These are phyloP conservation scores for Paxillus ammoniavirescens DNA, from an alignment of 768 basidiomycete genomes.

Conservation along the genomic window DNA sequence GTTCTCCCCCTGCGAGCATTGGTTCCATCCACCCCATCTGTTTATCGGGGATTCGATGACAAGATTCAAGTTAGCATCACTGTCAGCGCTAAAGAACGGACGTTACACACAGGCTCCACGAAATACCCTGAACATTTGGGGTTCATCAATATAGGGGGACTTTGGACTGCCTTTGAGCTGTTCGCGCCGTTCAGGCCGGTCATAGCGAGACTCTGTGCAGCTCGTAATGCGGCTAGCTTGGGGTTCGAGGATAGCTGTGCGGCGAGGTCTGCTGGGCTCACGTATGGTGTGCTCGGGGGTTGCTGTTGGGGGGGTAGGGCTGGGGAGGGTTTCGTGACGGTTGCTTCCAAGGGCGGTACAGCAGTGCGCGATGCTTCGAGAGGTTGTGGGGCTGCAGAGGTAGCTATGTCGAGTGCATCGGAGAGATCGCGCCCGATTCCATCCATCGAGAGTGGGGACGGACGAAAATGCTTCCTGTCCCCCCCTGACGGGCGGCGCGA, in stretches of 20 bases:
- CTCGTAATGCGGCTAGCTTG: constrained; percentile 48
- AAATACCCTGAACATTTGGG: constrained; percentile 95
- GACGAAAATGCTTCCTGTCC: constrained; percentile 7
- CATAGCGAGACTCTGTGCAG: constrained; percentile 24
- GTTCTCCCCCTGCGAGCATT: constrained; percentile 66
- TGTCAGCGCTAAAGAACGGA: neutral
- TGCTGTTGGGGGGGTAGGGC: constrained; percentile 4
- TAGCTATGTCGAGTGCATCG: constrained; percentile 27
- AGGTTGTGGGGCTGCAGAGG: neutral
- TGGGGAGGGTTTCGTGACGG: constrained; percentile 3
- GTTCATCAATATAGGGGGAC: constrained; percentile 70
- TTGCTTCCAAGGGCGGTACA: neutral
- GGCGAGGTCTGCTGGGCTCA: constrained; percentile 37
- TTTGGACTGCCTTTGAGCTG: constrained; percentile 23
- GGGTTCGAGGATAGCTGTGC: constrained; percentile 46
- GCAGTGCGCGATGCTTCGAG: neutral
- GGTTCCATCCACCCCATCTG: constrained; percentile 98
- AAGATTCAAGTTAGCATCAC: too few species aligned
- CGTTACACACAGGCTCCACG: constrained; percentile 79
- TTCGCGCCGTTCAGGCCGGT: constrained; percentile 21
- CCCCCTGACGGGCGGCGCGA: constrained; percentile 11
- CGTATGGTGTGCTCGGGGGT: neutral
- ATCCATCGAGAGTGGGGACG: constrained; percentile 30
- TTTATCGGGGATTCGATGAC: neutral
- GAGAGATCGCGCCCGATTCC: constrained; percentile 31